Evolutionary conservation across 176 grass and related monocot genomes (phyloP).

Genomic region (Bothriochloa decipiens): DNA sequence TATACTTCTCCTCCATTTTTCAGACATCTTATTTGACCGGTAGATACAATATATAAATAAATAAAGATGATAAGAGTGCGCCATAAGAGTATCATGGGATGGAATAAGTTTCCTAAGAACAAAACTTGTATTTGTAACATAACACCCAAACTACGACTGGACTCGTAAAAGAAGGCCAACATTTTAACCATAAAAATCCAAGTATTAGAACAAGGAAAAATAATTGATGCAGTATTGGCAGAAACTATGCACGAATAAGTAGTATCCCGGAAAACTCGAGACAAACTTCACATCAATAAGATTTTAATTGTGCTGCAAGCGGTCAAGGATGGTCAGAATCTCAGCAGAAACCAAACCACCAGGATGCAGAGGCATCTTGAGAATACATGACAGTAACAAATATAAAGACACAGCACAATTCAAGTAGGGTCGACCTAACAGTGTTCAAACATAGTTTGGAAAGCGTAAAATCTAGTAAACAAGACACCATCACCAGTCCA

Average conservation of each 20-base stretch:
- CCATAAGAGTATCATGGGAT: too few species aligned
- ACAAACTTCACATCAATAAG: background rate
- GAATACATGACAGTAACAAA: constrained; percentile 36
- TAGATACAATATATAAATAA: too few species aligned
- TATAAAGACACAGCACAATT: background rate
- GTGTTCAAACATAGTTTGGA: constrained; percentile 42
- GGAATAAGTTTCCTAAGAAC: too few species aligned
- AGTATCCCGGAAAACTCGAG: background rate
- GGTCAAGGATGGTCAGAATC: background rate
- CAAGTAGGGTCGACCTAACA: constrained; percentile 18
- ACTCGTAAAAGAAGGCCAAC: too few species aligned
- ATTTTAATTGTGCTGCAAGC: background rate
- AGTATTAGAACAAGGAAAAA: too few species aligned
- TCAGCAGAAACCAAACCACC: too few species aligned
- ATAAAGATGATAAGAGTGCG: too few species aligned
- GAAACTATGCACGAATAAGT: background rate
- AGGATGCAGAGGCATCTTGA: background rate
- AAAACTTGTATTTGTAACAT: too few species aligned
- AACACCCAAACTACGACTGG: too few species aligned
- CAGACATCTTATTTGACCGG: too few species aligned
- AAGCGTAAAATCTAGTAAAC: constrained; percentile 41
- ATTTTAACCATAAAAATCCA: too few species aligned
- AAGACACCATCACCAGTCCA: constrained; percentile 81
- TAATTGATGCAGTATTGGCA: background rate
- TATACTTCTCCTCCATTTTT: too few species aligned